Evolutionary conservation across 495 filamentous ascomycete species (phyloP).

Genomic region (Penicillium subrubescens): DNA sequence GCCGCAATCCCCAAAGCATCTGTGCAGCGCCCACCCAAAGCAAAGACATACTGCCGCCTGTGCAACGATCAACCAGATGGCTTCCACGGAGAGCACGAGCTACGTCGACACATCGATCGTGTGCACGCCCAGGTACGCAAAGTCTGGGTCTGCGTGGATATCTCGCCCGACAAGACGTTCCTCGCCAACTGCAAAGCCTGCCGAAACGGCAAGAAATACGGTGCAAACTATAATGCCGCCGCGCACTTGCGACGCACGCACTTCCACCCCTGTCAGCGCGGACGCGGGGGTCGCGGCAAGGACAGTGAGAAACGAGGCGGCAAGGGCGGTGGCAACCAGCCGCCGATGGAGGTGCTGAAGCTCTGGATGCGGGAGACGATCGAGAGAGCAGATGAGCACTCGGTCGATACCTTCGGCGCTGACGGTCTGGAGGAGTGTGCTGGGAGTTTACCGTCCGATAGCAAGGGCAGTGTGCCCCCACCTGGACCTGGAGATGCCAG

Average conservation of each 20-base stretch:
- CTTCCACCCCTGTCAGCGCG: constrained; percentile 69
- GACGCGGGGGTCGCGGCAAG: constrained; percentile 55
- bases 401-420: neutral
- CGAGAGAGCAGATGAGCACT: constrained; percentile 43
- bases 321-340: constrained; percentile 81
- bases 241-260: constrained; percentile 90
- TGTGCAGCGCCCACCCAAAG: constrained; percentile 74
- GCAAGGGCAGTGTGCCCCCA: neutral
- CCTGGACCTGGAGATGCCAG: neutral
- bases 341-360: constrained; percentile 79
- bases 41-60: constrained; percentile 71
- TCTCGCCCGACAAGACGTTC: constrained; percentile 59
- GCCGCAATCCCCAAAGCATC: constrained; percentile 69
- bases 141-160: constrained; percentile 80
- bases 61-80: constrained; percentile 81
- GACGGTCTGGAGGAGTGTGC: neutral
- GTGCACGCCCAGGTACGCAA: constrained; percentile 74
- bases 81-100: constrained; percentile 92
- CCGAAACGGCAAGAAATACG: constrained; percentile 74
- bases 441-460: neutral
- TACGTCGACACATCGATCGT: constrained; percentile 81
- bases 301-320: constrained; percentile 70
- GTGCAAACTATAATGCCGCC: constrained; percentile 93
- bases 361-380: constrained; percentile 78
- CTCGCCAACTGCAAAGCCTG: constrained; percentile 90